Conservation (phyloP, 257 asterid genomes). For the Solanum etuberosum region DNA sequence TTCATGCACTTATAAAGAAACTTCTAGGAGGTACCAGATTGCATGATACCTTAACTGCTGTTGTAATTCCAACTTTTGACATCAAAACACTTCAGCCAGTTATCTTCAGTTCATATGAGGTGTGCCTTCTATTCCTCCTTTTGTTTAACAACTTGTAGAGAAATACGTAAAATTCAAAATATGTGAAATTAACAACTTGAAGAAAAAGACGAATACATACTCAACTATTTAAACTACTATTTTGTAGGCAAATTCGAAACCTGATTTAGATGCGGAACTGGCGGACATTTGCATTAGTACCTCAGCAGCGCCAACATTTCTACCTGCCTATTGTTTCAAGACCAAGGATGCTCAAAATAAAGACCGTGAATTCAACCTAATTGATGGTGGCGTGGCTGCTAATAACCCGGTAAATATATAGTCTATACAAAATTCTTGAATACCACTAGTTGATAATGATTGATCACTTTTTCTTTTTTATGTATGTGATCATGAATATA, state of each 20-base stretch:
- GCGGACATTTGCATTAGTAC: conserved; percentile 58
- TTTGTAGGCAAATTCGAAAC: not conserved
- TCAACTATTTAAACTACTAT: not conserved
- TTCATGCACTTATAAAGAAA: conserved; percentile 5
- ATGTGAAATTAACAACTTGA: not conserved
- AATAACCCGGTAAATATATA: conserved; percentile 39
- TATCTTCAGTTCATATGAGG: conserved; percentile 34
- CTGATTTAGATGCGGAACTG: conserved; percentile 29
- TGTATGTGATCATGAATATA: not conserved
- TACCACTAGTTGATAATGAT: too few species aligned
- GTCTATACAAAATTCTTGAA: not conserved
- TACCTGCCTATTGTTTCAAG: conserved; percentile 47
- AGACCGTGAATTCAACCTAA: conserved; percentile 28
- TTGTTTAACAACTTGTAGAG: not conserved
- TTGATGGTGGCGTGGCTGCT: conserved; percentile 61
- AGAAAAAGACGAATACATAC: not conserved
- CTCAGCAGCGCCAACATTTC: conserved; percentile 44
- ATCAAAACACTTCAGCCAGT: conserved; percentile 39
- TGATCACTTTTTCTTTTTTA: not conserved
- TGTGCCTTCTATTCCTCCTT: not conserved
- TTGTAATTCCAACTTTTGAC: conserved; percentile 35
- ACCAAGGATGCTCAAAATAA: conserved; percentile 19
- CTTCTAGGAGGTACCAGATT: conserved; percentile 20
- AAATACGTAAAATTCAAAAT: too few species aligned
- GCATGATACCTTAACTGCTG: conserved; percentile 34